A percentile compares a stretch with the other conserved stretches of the same genome.
Conservation (phyloP, 1,139 yeast genomes). For the Suhomyces atakaporum region DNA sequence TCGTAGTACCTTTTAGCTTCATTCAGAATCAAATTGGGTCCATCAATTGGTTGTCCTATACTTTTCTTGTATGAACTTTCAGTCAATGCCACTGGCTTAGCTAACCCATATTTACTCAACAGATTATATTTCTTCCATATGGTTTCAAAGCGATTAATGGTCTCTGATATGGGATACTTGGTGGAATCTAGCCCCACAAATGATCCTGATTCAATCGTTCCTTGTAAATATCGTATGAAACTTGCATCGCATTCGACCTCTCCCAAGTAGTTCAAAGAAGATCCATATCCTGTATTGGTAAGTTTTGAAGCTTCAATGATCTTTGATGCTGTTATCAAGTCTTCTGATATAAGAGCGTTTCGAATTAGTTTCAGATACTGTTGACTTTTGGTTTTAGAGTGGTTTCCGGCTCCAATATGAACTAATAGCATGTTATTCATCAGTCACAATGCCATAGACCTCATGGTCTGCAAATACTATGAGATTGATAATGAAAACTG, state of each 20-base stretch:
- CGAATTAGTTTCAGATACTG: slow-evolving; percentile 27
- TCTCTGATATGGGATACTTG: slow-evolving; percentile 26
- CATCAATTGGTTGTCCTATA: neutral
- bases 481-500: too few species aligned
- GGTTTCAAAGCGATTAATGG: slow-evolving; percentile 21
- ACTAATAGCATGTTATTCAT: slow-evolving; percentile 23
- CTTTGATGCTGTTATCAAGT: slow-evolving; percentile 18
- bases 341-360: slow-evolving; percentile 20
- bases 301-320: slow-evolving; percentile 45
- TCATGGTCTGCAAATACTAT: too few species aligned
- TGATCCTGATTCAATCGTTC: slow-evolving; percentile 19
- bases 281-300: slow-evolving; percentile 62
- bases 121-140: slow-evolving; percentile 14
- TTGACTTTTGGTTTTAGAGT: slow-evolving; percentile 19
- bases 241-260: slow-evolving; percentile 53
- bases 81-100: slow-evolving; percentile 29
- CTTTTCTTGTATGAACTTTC: slow-evolving; percentile 4
- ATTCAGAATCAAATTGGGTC: slow-evolving; percentile 18
- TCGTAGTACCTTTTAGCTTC: slow-evolving; percentile 19
- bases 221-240: slow-evolving; percentile 20
- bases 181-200: slow-evolving; percentile 26
- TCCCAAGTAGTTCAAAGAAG: slow-evolving; percentile 50
- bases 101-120: slow-evolving; percentile 23
- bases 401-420: slow-evolving; percentile 48
- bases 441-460: too few species aligned